Conservation (phyloP, 495 filamentous ascomycete genomes). For the Trichoderma reesei region DNA sequence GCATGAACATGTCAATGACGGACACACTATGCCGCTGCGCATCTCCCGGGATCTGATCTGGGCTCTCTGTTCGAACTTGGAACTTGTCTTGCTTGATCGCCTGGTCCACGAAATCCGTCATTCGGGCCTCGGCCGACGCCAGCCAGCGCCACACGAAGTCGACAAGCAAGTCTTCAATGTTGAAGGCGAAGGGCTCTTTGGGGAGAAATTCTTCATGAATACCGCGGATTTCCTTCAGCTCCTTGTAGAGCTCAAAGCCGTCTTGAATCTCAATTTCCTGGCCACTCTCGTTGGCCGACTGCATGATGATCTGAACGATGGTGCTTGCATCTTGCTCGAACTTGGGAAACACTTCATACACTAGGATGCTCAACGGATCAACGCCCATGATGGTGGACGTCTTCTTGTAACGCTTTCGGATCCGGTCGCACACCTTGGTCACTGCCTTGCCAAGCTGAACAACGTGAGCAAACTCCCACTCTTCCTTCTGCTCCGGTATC, state of each 20-base stretch:
- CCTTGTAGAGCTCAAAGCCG: slow-evolving; percentile 86
- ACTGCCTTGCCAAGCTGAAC: slow-evolving; percentile 80
- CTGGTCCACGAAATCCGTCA: slow-evolving; percentile 77
- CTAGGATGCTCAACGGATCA: slow-evolving; percentile 69
- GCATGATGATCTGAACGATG: slow-evolving; percentile 68
- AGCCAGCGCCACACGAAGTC: slow-evolving; percentile 97
- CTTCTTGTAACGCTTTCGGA: slow-evolving; percentile 83
- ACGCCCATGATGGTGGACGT: slow-evolving; percentile 87
- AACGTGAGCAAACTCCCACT: slow-evolving; percentile 80
- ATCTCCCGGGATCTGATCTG: slow-evolving; percentile 55
- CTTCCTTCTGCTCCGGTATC: slow-evolving; percentile 62
- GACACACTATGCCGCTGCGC: slow-evolving; percentile 87
- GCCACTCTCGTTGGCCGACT: slow-evolving; percentile 53
- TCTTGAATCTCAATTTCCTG: slow-evolving; percentile 78
- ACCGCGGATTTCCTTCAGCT: slow-evolving; percentile 70
- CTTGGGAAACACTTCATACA: slow-evolving; percentile 74
- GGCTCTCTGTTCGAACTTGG: slow-evolving; percentile 50
- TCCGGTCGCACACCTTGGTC: slow-evolving; percentile 68
- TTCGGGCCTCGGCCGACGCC: slow-evolving; percentile 62
- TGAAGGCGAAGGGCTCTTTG: slow-evolving; percentile 60
- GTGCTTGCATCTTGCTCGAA: slow-evolving; percentile 82
- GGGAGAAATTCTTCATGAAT: slow-evolving; percentile 68
- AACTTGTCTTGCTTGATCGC: slow-evolving; percentile 86
- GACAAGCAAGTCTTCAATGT: slow-evolving; percentile 74
- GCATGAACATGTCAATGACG: slow-evolving; percentile 85